Conservation (phyloP, 208 protist species). For the Leishmania amazonensis region DNA sequence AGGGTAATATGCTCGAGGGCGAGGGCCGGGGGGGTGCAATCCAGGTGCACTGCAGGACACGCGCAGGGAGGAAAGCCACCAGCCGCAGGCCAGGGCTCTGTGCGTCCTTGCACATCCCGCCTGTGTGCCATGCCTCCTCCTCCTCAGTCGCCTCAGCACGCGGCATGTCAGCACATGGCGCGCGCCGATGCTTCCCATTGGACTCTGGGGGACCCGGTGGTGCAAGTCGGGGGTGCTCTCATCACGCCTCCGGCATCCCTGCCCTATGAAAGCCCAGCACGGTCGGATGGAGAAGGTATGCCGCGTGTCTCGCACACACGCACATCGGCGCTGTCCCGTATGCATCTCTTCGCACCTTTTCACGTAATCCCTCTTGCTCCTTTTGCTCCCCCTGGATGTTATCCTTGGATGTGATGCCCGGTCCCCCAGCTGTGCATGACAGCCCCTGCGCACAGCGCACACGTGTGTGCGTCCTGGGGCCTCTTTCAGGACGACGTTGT, state of each 20-base stretch:
- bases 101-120: background rate
- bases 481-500: background rate
- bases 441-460: no score
- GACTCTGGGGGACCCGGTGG: background rate
- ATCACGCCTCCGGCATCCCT: background rate
- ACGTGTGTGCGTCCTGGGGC: background rate
- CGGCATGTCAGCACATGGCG: background rate
- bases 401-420: background rate
- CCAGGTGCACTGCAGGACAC: no score
- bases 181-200: background rate
- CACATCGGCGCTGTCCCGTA: background rate
- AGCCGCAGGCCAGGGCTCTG: background rate
- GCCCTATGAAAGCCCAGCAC: background rate
- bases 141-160: background rate
- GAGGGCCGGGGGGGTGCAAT: no score
- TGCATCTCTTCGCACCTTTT: background rate
- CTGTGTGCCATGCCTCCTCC: background rate
- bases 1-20: background rate
- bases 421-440: no score
- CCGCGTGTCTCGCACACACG: background rate
- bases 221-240: background rate
- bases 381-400: background rate
- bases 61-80: no score
- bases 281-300: background rate
- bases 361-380: background rate